Percentiles rank a stretch among this genome's conserved stretches.
Evolutionary conservation across 345 rosid genomes (phyloP).

Genomic region (Lepidium africanum): DNA sequence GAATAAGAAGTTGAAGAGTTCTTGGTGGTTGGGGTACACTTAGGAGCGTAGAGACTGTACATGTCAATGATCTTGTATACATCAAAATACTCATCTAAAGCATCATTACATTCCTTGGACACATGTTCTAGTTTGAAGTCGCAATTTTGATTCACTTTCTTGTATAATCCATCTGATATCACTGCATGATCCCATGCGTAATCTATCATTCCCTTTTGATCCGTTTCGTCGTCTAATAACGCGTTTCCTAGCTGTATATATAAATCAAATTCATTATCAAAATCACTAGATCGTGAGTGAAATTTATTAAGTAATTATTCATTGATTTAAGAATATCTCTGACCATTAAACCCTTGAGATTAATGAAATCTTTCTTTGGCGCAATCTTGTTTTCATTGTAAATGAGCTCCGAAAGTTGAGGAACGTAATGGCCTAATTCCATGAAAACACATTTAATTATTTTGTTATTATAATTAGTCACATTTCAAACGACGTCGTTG

Average conservation of each 20-base stretch:
- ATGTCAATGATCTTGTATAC: conserved; percentile 56
- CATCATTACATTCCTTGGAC: conserved; percentile 27
- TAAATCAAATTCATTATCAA: neutral
- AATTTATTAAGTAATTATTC: neutral
- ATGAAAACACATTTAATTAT: neutral
- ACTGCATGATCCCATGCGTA: conserved; percentile 87
- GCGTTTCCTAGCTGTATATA: conserved; percentile 66
- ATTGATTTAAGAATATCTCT: neutral
- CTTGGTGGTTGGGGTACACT: conserved; percentile 20
- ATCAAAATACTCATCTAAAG: conserved; percentile 38
- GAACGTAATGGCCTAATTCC: conserved; percentile 73
- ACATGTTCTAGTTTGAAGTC: conserved; percentile 33
- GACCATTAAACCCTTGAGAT: conserved; percentile 69
- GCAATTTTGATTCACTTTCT: conserved; percentile 37
- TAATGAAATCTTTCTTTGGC: conserved; percentile 40
- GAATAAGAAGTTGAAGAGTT: conserved; percentile 12
- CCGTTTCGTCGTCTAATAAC: conserved; percentile 65
- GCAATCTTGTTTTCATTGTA: conserved; percentile 42
- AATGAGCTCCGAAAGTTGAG: conserved; percentile 66
- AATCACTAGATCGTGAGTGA: neutral
- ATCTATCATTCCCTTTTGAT: conserved; percentile 70
- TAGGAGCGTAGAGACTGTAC: conserved; percentile 67
- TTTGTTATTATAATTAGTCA: neutral
- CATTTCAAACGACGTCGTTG: neutral
- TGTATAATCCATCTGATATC: conserved; percentile 56